Base-by-base conservation (phyloP, 352 stramenopile species). In the Pelagophyceae sp. region DNA sequence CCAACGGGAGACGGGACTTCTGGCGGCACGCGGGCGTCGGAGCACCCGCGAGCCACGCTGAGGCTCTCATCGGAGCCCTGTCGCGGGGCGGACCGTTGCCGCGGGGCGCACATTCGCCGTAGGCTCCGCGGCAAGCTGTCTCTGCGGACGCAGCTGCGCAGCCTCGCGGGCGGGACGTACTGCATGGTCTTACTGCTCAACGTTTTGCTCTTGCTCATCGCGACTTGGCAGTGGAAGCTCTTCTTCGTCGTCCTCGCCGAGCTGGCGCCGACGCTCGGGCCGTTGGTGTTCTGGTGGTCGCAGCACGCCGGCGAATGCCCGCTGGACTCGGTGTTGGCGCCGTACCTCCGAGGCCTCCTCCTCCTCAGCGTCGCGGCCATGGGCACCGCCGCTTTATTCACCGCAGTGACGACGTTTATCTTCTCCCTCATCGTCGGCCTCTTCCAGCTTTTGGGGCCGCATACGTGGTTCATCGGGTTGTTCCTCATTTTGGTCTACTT, bases 151-250 rank as follows among this genome's bases (percentile, higher is more conserved):
- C n/a, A n/a, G n/a, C n/a, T n/a, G n/a, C n/a, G n/a, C n/a, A n/a
- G n/a, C n/a, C n/a, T n/a, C n/a, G n/a, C n/a, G n/a, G n/a, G n/a
- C n/a, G n/a, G n/a, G n/a, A n/a, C n/a, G n/a, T n/a, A n/a, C n/a
- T n/a, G n/a, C n/a, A n/a, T n/a, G n/a, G n/a, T n/a, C n/a, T n/a
- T n/a, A n/a, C n/a, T n/a, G 35, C 35, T 72, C 63, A 5, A 20
- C 6, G 15, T 38, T 32, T n/a, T 72, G 29, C 1, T 72, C 35
- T 3, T 45, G 63, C 35, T 72, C 31, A 50, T 72, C 5, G 29
- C 3, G 5, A 11, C 5, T 15, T 72, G 63, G 63, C 63, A 72
- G 29, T 72, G 63, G 63, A n/a, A 72, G 63, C 63, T 72, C 29
- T 5, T 72, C 29, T 29, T 72, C 29, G 63, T 45, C 31, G 35